Conservation (phyloP, 768 basidiomycete genomes). For the Lentinula lateritia region DNA sequence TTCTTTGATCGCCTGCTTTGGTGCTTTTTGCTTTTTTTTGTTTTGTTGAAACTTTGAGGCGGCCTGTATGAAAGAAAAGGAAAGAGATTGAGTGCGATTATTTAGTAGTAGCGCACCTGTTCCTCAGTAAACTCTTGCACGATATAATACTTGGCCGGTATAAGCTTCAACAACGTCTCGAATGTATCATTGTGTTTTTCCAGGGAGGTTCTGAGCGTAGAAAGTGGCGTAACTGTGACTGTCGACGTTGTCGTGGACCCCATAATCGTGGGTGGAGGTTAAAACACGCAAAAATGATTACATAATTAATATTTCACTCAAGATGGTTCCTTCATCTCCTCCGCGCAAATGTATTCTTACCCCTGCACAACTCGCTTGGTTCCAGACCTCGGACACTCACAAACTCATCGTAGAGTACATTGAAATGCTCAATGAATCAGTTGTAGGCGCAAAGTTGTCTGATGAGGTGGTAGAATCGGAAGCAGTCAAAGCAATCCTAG, state of each 20-base stretch:
- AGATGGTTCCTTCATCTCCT: constrained; percentile 10
- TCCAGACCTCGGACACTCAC: constrained; percentile 72
- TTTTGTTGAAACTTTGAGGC: constrained; percentile 79
- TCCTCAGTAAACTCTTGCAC: constrained; percentile 61
- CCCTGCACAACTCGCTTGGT: constrained; percentile 73
- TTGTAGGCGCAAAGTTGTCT: constrained; percentile 71
- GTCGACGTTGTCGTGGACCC: background rate
- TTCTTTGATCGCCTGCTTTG: constrained; percentile 85
- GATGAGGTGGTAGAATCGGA: constrained; percentile 56
- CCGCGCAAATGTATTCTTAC: constrained; percentile 75
- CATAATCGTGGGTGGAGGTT: too few relatives aligned
- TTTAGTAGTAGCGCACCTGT: constrained; percentile 37
- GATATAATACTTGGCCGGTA: constrained; percentile 88
- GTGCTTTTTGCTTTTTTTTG: constrained; percentile 78
- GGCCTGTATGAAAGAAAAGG: constrained; percentile 25
- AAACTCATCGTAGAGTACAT: constrained; percentile 64
- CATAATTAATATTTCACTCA: background rate
- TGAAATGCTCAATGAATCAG: constrained; percentile 66
- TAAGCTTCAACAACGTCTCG: constrained; percentile 75
- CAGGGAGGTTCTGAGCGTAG: constrained; percentile 50
- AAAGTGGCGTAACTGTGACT: constrained; percentile 11
- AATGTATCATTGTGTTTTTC: constrained; percentile 86
- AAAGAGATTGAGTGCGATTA: background rate
- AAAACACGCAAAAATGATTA: background rate
- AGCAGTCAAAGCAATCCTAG: constrained; percentile 60